Conservation (phyloP, 306 rosid genomes). For the Carpinus viminea region DNA sequence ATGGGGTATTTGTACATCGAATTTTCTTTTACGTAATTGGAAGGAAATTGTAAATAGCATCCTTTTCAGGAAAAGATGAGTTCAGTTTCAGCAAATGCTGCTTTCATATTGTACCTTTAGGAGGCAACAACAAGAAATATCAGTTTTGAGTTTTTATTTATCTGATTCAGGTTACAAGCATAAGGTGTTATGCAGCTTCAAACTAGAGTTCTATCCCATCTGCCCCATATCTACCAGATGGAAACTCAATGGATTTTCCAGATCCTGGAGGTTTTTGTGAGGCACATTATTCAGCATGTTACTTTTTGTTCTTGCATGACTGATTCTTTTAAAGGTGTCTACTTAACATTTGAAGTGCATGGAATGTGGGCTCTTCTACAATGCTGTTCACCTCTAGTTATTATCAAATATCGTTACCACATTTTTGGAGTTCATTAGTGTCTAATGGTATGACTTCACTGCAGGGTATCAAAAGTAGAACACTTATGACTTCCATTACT, state of each 20-base stretch:
- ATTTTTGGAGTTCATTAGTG: not conserved
- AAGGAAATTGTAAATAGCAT: not conserved
- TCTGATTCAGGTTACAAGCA: not conserved
- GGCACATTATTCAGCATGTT: not conserved
- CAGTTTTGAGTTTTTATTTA: not conserved
- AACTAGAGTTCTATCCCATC: not conserved
- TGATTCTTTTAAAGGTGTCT: too few species aligned
- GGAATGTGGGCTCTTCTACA: too few species aligned
- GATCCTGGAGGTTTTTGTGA: not conserved
- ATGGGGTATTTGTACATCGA: not conserved
- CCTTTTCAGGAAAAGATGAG: not conserved
- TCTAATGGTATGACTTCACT: slow-evolving; percentile 22
- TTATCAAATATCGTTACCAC: too few species aligned
- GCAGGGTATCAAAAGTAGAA: slow-evolving; percentile 63
- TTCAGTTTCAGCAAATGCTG: not conserved
- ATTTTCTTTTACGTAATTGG: not conserved
- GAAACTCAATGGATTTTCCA: not conserved
- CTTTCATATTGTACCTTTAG: not conserved
- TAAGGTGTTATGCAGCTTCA: not conserved
- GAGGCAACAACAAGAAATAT: not conserved
- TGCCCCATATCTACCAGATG: not conserved
- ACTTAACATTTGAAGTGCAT: too few species aligned
- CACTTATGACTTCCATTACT: too few species aligned
- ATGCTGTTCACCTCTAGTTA: too few species aligned
- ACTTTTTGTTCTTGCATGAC: not conserved